A percentile compares a stretch with the other conserved stretches of the same genome.
Conservation (phyloP, 345 rosid species). For the Trapa incisa region DNA sequence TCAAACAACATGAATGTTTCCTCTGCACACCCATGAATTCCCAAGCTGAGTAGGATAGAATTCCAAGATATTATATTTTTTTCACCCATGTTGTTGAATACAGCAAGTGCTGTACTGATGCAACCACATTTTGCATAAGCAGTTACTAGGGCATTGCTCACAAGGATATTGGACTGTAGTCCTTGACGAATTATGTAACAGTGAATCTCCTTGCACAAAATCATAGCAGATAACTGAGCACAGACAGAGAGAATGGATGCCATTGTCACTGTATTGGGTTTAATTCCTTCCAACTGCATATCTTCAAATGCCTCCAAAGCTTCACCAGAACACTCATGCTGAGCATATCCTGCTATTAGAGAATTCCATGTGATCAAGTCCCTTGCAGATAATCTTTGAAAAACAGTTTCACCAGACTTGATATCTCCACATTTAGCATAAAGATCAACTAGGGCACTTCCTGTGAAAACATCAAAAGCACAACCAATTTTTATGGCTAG, state of each 20-base stretch:
- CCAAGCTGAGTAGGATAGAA: slow-evolving; percentile 28
- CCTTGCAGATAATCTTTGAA: slow-evolving; percentile 15
- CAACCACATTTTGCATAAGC: slow-evolving; percentile 39
- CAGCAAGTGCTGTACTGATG: slow-evolving; percentile 14
- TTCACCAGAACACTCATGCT: slow-evolving; percentile 16
- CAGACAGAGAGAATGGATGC: slow-evolving; percentile 32
- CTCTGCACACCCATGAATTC: slow-evolving; percentile 25
- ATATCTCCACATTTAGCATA: slow-evolving; percentile 31
- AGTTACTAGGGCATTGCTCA: slow-evolving; percentile 27
- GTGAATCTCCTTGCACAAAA: slow-evolving; percentile 31
- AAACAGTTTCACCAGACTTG: slow-evolving; percentile 22
- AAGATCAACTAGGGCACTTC: slow-evolving; percentile 34
- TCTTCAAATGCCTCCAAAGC: slow-evolving; percentile 22
- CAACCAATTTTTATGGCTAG: slow-evolving; percentile 21
- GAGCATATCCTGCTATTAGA: slow-evolving; percentile 32
- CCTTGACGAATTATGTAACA: slow-evolving; percentile 28
- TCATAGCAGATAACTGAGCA: slow-evolving; percentile 19
- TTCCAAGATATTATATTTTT: slow-evolving; percentile 34
- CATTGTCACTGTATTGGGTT: slow-evolving; percentile 26
- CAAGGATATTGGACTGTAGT: slow-evolving; percentile 18
- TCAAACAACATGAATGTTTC: slow-evolving; percentile 24
- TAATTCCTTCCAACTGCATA: slow-evolving; percentile 25
- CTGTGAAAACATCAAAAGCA: slow-evolving; percentile 21
- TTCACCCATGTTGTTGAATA: slow-evolving; percentile 21
- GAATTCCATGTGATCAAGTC: slow-evolving; percentile 39